Evolutionary conservation across 1,139 yeast species (phyloP), one percentile per base, ranked within the genome.

Genomic region (Geotrichum aggregatum): DNA sequence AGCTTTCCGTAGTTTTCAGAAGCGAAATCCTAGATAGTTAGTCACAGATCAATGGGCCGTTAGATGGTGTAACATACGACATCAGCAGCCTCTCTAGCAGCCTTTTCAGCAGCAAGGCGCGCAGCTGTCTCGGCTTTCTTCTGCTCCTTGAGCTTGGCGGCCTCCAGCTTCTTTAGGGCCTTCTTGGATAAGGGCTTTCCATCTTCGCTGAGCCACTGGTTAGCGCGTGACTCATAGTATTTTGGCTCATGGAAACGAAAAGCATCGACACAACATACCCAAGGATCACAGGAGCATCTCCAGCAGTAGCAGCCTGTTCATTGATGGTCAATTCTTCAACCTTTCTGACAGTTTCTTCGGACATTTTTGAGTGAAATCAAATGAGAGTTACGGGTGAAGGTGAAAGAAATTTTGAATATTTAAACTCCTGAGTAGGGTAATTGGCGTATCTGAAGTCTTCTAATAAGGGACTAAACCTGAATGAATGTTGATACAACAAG

Each of bases 131-230:
- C 97, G 39, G 91, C 94, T 75, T 91, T 91, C 78, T 89, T 89
- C 64, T 79, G 83, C 60, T 87, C 95, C 76, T 92, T 92, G 71
- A 88, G 96, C 65, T 81, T 80, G 70, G 91, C 97, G 69, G 92
- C 92, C 69, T 87, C 95, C 58, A 92, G 79, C 75, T 92, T 92
- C 78, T 92, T 92, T 64, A 92, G 76, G 1, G 96, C 98, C 70
- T 89, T 92, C 73, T 92, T 92, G 57, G 97, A 87, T 63, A 92
- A 76, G 49, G 98, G 98, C 72, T 83, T 86, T 42, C 98, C 98
- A 70, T 92, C 97, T 22, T 71, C 68, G 38, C 72, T 53, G 38
- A 6, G 13, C 24, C 39, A 7, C 41, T 14, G 16, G 21, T 30
- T 34, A 38, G 47, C 13, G 16, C 21, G 44, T 16, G 7, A 10